phyloP scores from a whole-genome alignment of 2,329 filamentous ascomycete species.

The Paraconiothyrium sp. region DNA sequence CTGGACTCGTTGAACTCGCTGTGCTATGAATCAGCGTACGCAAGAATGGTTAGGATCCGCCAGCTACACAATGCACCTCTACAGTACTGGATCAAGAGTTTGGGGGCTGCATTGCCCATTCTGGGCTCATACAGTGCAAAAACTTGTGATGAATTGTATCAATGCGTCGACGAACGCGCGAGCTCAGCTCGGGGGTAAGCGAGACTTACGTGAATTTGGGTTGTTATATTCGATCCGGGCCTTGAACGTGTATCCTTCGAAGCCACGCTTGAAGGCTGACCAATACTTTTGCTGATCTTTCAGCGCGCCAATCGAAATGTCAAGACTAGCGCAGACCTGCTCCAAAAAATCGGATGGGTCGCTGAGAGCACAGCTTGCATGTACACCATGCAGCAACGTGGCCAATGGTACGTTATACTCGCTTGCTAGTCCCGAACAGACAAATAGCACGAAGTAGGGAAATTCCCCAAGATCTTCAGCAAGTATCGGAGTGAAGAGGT shows the following conservation, averaged over 20 bases:
- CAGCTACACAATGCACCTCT: neutral
- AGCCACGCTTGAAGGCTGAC: conserved; percentile 29
- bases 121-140: no score
- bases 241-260: conserved; percentile 47
- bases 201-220: neutral
- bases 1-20: conserved; percentile 15
- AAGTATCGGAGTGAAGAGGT: conserved; percentile 40
- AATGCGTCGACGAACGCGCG: no score
- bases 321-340: conserved; percentile 18
- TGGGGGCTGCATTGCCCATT: no score
- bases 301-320: conserved; percentile 11
- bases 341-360: conserved; percentile 35
- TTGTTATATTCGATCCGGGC: conserved; percentile 36
- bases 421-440: conserved; percentile 41
- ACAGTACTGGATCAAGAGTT: neutral
- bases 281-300: conserved; percentile 35
- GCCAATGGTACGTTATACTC: conserved; percentile 22
- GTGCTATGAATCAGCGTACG: neutral
- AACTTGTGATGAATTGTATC: no score
- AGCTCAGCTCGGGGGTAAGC: neutral
- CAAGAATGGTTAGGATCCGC: neutral
- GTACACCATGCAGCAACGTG: conserved; percentile 28
- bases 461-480: conserved; percentile 18
- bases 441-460: conserved; percentile 46
- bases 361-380: conserved; percentile 11